Percentiles rank a stretch among this genome's conserved stretches.
phyloP scores from a whole-genome alignment of 768 basidiomycete genomes.

The Clathrus columnatus region DNA sequence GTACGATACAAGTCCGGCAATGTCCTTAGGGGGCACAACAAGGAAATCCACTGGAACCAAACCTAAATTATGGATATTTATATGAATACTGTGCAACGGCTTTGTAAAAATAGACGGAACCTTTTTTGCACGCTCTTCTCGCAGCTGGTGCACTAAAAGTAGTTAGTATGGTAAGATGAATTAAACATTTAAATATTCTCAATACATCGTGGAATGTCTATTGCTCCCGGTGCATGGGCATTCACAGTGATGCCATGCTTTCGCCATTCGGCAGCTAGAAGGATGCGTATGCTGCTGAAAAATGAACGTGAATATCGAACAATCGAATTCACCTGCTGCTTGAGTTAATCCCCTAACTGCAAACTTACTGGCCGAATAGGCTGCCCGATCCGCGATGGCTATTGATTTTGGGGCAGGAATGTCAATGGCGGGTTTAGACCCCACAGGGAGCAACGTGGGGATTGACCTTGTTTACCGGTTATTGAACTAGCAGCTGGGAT shows the following conservation, averaged over 20 bases:
- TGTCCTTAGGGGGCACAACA: constrained; percentile 7
- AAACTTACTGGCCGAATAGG: constrained; percentile 11
- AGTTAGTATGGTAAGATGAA: neutral
- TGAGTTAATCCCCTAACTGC: constrained; percentile 11
- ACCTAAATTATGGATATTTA: neutral
- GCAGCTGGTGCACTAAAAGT: neutral
- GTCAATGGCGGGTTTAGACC: too few species aligned
- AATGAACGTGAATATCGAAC: neutral
- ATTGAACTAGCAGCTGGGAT: constrained; percentile 21
- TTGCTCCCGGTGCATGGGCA: constrained; percentile 30
- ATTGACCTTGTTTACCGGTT: constrained; percentile 25
- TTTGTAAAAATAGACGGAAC: neutral
- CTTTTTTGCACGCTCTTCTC: neutral
- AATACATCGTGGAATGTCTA: constrained; percentile 25
- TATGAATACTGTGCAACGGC: neutral
- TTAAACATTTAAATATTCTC: too few species aligned
- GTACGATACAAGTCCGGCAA: constrained; percentile 18
- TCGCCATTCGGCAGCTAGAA: constrained; percentile 15
- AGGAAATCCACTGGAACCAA: neutral
- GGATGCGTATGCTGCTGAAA: neutral
- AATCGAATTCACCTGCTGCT: constrained; percentile 5
- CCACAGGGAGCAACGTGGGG: too few species aligned
- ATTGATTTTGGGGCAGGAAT: neutral
- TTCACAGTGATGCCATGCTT: constrained; percentile 29
- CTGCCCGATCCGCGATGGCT: neutral